Evolutionary conservation across 306 rosid genomes (phyloP), one percentile per base, ranked within the genome.

Genomic region (Gleditsia sinensis): DNA sequence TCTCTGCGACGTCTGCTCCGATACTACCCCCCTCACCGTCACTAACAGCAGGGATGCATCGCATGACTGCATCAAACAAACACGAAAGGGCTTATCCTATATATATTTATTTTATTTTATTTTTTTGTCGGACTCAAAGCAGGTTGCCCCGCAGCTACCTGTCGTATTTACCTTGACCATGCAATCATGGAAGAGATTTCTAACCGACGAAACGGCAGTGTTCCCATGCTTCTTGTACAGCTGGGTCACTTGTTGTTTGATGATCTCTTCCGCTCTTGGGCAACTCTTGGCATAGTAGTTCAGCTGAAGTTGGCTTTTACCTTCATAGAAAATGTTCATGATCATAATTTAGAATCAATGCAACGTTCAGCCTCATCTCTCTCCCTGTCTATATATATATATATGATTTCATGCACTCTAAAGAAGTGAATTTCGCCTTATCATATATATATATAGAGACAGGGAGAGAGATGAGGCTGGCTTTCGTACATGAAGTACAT

Each of bases 121-220:
- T n/a, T n/a, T n/a, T n/a, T n/a, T n/a, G n/a, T n/a, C n/a, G n/a
- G n/a, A n/a, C n/a, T n/a, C n/a, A n/a, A n/a, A n/a, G n/a, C n/a
- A n/a, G n/a, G n/a, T n/a, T n/a, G n/a, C n/a, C n/a, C n/a, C n/a
- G n/a, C n/a, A n/a, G n/a, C n/a, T n/a, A n/a, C n/a, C n/a, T n/a
- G n/a, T n/a, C n/a, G n/a, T 23, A 14, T 9, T 39, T 69, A 93
- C 98, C 97, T 90, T 70, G 24, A 93, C 96, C 20, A 88, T 30
- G 76, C 99, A 92, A 53, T 92, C 97, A 40, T 94, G 97, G 89
- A 94, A 94, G 72, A 90, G 96, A 82, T 94, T 94, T 88, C 99
- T 81, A 24, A 94, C 54, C 99, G 97, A 94, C 0, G 96, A 88
- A 66, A 90, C 82, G 5, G 97, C 95, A 0, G 97, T 89, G 78